These are phyloP conservation scores for Candida pini DNA, from an alignment of 805 yeast genomes.

Conservation along the genomic window DNA sequence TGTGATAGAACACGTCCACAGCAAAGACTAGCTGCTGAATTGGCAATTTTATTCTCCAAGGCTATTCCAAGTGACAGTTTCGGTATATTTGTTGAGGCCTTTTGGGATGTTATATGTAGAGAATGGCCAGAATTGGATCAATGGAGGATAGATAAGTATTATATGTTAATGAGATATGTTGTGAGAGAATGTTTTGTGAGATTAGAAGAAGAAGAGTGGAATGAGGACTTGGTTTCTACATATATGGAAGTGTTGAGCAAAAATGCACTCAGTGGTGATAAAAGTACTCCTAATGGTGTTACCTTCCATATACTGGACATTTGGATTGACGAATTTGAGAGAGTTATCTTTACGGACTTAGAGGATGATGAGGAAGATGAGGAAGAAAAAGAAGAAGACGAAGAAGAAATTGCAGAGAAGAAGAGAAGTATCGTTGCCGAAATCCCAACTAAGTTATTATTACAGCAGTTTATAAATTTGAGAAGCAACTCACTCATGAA, in stretches of 20 bases:
- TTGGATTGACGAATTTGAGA: slow-evolving; percentile 77
- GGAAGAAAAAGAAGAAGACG: slow-evolving; percentile 12
- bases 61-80: slow-evolving; percentile 39
- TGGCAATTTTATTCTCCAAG: slow-evolving; percentile 51
- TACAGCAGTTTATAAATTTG: slow-evolving; percentile 57
- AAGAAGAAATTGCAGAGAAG: slow-evolving; percentile 9
- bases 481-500: slow-evolving; percentile 46
- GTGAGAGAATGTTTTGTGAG: slow-evolving; percentile 59
- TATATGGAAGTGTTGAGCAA: slow-evolving; percentile 35
- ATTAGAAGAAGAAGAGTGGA: slow-evolving; percentile 52
- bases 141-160: slow-evolving; percentile 82
- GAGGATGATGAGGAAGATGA: slow-evolving; percentile 40
- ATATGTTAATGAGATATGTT: slow-evolving; percentile 73
- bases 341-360: slow-evolving; percentile 45
- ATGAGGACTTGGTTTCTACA: slow-evolving; percentile 35
- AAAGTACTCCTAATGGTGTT: slow-evolving; percentile 63
- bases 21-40: slow-evolving; percentile 68
- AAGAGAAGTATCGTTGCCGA: slow-evolving; percentile 31
- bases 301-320: slow-evolving; percentile 84
- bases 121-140: slow-evolving; percentile 87
- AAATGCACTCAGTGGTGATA: slow-evolving; percentile 45
- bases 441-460: slow-evolving; percentile 49
- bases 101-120: slow-evolving; percentile 70
- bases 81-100: slow-evolving; percentile 57
- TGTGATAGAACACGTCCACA: slow-evolving; percentile 92